These are phyloP conservation scores for Trichosporon sp. DNA, from an alignment of 1,284 basidiomycete species.

Conservation along the genomic window DNA sequence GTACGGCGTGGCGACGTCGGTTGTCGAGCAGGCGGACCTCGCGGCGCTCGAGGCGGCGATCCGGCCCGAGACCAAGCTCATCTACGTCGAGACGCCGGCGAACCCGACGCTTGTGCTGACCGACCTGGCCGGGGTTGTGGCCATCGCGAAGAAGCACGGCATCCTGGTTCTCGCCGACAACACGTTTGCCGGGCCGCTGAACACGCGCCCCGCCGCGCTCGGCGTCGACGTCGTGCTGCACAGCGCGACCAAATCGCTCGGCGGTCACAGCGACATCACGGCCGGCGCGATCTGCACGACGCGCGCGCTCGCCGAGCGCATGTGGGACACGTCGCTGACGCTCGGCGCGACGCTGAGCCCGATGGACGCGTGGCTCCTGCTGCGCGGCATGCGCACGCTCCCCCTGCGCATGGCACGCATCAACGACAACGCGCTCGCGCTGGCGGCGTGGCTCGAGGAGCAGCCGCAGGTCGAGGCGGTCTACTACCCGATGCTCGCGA, in stretches of 20 bases:
- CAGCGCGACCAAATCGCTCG: conserved; percentile 14
- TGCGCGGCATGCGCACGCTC: conserved; percentile 15
- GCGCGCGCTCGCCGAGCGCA: neutral
- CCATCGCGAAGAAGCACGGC: conserved; percentile 4
- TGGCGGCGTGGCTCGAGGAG: conserved; percentile 12
- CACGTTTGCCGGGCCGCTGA: conserved; percentile 14
- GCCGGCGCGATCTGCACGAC: conserved; percentile 16
- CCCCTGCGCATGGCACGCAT: conserved; percentile 16
- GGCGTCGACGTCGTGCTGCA: conserved; percentile 17
- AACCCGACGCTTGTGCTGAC: conserved; percentile 18
- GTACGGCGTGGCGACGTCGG: conserved; percentile 7
- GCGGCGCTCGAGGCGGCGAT: conserved; percentile 10
- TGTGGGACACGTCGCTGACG: conserved; percentile 16
- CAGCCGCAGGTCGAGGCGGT: conserved; percentile 11
- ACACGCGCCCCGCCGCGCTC: conserved; percentile 11
- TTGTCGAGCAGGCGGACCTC: conserved; percentile 14
- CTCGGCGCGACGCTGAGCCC: conserved; percentile 15
- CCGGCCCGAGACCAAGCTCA: conserved; percentile 10
- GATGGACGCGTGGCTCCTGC: conserved; percentile 17
- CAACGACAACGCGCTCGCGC: conserved; percentile 15
- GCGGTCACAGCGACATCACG: conserved; percentile 18
- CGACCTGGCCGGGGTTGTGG: conserved; percentile 8
- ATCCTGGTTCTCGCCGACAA: conserved; percentile 15
- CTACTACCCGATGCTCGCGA: conserved; percentile 14
- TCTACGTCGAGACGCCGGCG: conserved; percentile 20